Evolutionary conservation across 768 basidiomycete species (phyloP), one percentile per base, ranked within the genome.

Genomic region (Calocybe gangraenosa): DNA sequence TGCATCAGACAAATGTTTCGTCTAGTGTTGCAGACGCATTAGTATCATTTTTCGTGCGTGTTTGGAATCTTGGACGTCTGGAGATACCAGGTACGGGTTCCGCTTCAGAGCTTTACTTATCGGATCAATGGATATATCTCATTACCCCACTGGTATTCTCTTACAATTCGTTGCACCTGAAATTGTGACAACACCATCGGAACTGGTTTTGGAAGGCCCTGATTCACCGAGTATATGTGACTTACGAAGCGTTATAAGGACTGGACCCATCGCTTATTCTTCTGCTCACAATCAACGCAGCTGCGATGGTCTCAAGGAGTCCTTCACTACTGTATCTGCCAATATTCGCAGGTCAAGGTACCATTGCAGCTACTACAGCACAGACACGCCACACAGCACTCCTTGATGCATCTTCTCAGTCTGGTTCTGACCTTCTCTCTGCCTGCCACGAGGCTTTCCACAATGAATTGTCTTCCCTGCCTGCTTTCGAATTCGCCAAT

Each of bases 281-380:
- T n/a, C 44, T 32, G 34, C 25, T 41, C 38, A 30, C 23, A 10
- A 37, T 33, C 38, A 44, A 11, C 48, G 8, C 42, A 31, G 33
- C 44, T 43, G 32, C 33, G 34, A 54, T 57, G 55, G 15, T 17
- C 17, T 31, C 48, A 7, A 37, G n/a, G 31, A 35, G 19, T 19
- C 37, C 44, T 21, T 30, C 44, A 23, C n/a, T 33, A 7, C 37
- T 67, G 33, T 43, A 66, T 47, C 53, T 82, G 36, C 81, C 76
- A 3, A 59, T 80, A 14, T 83, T 83, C 52, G 67, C 75, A 35
- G 80, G 81, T 5, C 81, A 83, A 54, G 81, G 78, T 2, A 68
- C 72, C 2, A 40, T 65, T 9, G 59, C 61, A 10, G 49, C 65
- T 18, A 65, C 64, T 37, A 49, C 66, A 20, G 42, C 50, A 13